These are phyloP conservation scores for Suillus cothurnatus DNA, from an alignment of 768 basidiomycete genomes.

Conservation along the genomic window DNA sequence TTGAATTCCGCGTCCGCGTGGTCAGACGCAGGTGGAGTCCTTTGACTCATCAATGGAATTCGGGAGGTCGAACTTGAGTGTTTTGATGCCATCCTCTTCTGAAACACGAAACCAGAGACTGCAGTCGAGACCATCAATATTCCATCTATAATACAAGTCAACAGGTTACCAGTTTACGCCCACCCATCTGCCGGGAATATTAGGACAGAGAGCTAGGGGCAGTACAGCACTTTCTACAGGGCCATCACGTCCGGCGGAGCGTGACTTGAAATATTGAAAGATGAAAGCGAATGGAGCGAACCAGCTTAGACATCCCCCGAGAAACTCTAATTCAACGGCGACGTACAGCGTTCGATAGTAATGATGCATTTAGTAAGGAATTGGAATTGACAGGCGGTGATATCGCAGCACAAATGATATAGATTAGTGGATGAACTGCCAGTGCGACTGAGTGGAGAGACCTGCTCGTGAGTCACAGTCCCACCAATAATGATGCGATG, in stretches of 20 bases:
- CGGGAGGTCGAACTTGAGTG: not conserved
- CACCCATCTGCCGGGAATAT: no score
- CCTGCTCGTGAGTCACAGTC: not conserved
- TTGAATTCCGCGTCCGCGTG: not conserved
- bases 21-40: not conserved
- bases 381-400: not conserved
- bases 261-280: not conserved
- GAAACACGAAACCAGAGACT: not conserved
- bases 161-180: not conserved
- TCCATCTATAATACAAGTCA: not conserved
- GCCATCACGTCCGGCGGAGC: not conserved
- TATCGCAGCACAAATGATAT: not conserved
- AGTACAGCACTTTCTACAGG: not conserved
- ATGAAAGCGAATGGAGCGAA: not conserved
- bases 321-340: not conserved
- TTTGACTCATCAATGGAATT: not conserved
- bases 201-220: not conserved
- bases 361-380: not conserved
- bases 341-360: not conserved
- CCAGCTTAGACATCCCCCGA: not conserved
- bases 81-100: not conserved
- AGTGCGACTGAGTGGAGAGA: not conserved
- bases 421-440: not conserved
- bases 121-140: not conserved
- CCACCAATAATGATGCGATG: not conserved